Conservation (phyloP, 129 eudicot genomes). For the Sambucus nigra region DNA sequence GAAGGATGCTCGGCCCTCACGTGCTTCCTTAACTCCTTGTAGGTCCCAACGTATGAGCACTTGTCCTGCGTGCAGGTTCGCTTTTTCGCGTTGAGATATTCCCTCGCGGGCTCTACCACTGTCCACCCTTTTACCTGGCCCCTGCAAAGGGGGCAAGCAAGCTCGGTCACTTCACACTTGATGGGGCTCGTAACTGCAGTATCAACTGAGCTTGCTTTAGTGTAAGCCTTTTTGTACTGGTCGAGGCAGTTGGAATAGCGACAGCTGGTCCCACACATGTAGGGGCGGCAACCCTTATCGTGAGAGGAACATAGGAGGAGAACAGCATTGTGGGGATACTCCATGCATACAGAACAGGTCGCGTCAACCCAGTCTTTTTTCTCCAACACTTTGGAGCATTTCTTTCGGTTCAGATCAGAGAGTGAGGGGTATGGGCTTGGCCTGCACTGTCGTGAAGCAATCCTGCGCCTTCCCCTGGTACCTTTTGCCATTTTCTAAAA, state of each 20-base stretch:
- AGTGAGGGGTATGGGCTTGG: constrained; percentile 46
- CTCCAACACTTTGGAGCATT: constrained; percentile 25
- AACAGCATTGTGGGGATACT: constrained; percentile 89
- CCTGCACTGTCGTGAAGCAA: constrained; percentile 53
- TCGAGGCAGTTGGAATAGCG: constrained; percentile 92
- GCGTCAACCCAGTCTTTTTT: constrained; percentile 89
- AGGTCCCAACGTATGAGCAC: constrained; percentile 62
- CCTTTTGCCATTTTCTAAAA: constrained; percentile 58
- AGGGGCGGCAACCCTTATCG: constrained; percentile 91
- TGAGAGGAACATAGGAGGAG: constrained; percentile 87
- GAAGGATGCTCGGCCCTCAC: constrained; percentile 66
- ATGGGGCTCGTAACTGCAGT: constrained; percentile 18
- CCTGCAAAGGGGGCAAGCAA: constrained; percentile 80
- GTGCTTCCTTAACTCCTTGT: constrained; percentile 66
- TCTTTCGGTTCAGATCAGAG: constrained; percentile 22
- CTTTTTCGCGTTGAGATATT: constrained; percentile 54
- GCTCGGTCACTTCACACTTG: constrained; percentile 48
- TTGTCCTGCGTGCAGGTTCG: constrained; percentile 72
- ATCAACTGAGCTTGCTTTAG: constrained; percentile 26
- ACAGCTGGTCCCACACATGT: constrained; percentile 88
- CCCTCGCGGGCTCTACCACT: constrained; percentile 70
- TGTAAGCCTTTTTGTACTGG: constrained; percentile 79
- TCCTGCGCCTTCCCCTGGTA: constrained; percentile 70
- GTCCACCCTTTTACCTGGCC: constrained; percentile 98
- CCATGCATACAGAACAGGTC: constrained; percentile 94